Evolutionary conservation across 2,329 filamentous ascomycete genomes (phyloP), one percentile per base, ranked within the genome.

Genomic region (Macrophomina phaseolina): DNA sequence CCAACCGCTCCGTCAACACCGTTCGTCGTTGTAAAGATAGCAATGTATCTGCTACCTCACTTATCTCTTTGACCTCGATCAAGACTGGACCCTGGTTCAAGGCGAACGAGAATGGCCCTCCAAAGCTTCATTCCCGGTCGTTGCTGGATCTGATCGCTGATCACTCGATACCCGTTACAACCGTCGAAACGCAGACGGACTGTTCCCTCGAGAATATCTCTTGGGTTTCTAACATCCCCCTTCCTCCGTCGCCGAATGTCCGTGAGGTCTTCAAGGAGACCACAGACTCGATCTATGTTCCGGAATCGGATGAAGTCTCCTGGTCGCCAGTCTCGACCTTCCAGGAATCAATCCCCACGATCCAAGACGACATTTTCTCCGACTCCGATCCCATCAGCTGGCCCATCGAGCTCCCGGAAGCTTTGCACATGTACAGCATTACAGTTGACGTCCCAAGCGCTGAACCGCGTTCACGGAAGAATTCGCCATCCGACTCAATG

Each of bases 81-180:
- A 68, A 69, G 46, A 64, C 71, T 18, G 70, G 70, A 14, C 62
- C 73, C 38, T 74, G 74, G 73, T 67, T 70, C 36, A 69, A 68
- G 42, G 69, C 70, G n/a, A 71, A 70, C 16, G 77, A 79, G 65
- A 79, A 79, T 64, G 73, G 69, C 5, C 73, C 75, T 14, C 76
- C 74, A 9, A 66, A 66, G 14, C 69, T 75, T 56, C 71, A 71
- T 3, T 75, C 77, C 32, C 73, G 72, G 62, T 78, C 77, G 42
- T 69, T 77, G 45, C 73, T 78, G 18, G 71, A 77, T 48, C 71
- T 79, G 28, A 71, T 70, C 51, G 71, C 72, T 9, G 73, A 73
- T 30, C 71, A 69, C 16, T 67, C 64, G 34, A 30, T 55, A 23
- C 49, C 48, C 12, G 32, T 40, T 5, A 28, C 49, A 7, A 62